phyloP scores from a whole-genome alignment of 2,329 filamentous ascomycete genomes.

The Rhexocercosporidium sp. region DNA sequence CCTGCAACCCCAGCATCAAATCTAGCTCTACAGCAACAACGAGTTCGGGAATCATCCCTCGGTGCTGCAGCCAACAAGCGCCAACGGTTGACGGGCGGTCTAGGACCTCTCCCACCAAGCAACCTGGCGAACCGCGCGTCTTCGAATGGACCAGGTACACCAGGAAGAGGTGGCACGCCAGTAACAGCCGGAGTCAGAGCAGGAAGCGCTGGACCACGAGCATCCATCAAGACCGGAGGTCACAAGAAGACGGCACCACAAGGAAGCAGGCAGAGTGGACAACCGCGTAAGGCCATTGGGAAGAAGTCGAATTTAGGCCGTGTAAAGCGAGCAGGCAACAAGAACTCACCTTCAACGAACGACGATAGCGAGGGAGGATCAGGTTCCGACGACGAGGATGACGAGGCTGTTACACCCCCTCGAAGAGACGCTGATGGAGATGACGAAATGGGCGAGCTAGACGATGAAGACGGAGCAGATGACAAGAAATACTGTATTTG shows the following conservation, averaged over 20 bases:
- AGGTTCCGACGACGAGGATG: slow-evolving; percentile 57
- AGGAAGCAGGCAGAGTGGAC: slow-evolving; percentile 40
- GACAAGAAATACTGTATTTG: slow-evolving; percentile 82
- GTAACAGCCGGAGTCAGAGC: slow-evolving; percentile 46
- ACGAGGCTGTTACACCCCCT: slow-evolving; percentile 42
- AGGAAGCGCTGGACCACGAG: slow-evolving; percentile 65
- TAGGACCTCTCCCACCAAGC: slow-evolving; percentile 56
- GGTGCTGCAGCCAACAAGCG: slow-evolving; percentile 65
- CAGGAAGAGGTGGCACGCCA: slow-evolving; percentile 52
- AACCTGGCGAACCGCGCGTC: slow-evolving; percentile 62
- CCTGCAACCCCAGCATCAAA: slow-evolving; percentile 65
- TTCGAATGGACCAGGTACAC: slow-evolving; percentile 66
- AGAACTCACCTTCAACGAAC: slow-evolving; percentile 66
- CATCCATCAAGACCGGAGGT: slow-evolving; percentile 42
- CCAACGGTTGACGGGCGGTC: slow-evolving; percentile 49
- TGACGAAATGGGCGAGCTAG: slow-evolving; percentile 56
- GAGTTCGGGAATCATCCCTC: slow-evolving; percentile 61
- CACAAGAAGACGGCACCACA: slow-evolving; percentile 43
- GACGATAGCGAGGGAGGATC: slow-evolving; percentile 70
- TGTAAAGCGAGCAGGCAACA: slow-evolving; percentile 57
- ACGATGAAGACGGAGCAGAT: slow-evolving; percentile 76
- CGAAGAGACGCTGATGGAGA: slow-evolving; percentile 59
- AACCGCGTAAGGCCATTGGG: slow-evolving; percentile 33
- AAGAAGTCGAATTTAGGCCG: slow-evolving; percentile 66
- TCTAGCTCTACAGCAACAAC: slow-evolving; percentile 63